A percentile compares a stretch with the other conserved stretches of the same genome.
Conservation (phyloP, 2,329 filamentous ascomycete species). For the Aureobasidium vineae region DNA sequence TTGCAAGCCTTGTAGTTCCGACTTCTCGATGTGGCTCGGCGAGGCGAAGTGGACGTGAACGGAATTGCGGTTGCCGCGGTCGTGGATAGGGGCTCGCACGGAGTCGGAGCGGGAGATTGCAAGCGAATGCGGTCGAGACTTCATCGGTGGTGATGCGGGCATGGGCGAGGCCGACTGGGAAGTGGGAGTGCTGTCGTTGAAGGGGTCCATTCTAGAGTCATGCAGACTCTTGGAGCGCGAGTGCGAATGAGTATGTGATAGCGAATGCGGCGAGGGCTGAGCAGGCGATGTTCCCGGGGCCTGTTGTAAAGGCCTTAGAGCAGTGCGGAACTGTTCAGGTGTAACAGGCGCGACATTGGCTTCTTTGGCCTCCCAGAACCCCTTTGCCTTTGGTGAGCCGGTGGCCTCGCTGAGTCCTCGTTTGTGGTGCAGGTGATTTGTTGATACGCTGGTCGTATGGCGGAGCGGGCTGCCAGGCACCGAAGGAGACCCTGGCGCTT, state of each 20-base stretch:
- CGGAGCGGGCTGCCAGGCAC: slow-evolving; percentile 16
- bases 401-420: slow-evolving; percentile 27
- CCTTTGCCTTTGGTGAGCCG: slow-evolving; percentile 19
- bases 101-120: slow-evolving; percentile 41
- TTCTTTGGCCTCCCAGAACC: slow-evolving; percentile 26
- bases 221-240: slow-evolving; percentile 27
- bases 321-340: slow-evolving; percentile 28
- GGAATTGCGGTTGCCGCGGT: slow-evolving; percentile 31
- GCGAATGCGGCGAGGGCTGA: slow-evolving; percentile 4
- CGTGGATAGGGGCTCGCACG: slow-evolving; percentile 38
- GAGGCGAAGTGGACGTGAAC: slow-evolving; percentile 38
- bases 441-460: slow-evolving; percentile 9
- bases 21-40: slow-evolving; percentile 43
- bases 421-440: slow-evolving; percentile 16
- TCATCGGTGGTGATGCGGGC: slow-evolving; percentile 32
- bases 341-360: slow-evolving; percentile 14
- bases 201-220: slow-evolving; percentile 23
- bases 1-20: slow-evolving; percentile 77
- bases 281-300: slow-evolving; percentile 26
- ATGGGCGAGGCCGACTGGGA: slow-evolving; percentile 31
- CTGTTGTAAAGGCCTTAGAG: slow-evolving; percentile 28
- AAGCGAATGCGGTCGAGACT: slow-evolving; percentile 33
- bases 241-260: slow-evolving; percentile 27
- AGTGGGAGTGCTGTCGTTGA: slow-evolving; percentile 28
- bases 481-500: slow-evolving; percentile 13